A percentile compares a stretch with the other conserved stretches of the same genome.
Conservation (phyloP, 78 protist species). For the Guillardia theta region DNA sequence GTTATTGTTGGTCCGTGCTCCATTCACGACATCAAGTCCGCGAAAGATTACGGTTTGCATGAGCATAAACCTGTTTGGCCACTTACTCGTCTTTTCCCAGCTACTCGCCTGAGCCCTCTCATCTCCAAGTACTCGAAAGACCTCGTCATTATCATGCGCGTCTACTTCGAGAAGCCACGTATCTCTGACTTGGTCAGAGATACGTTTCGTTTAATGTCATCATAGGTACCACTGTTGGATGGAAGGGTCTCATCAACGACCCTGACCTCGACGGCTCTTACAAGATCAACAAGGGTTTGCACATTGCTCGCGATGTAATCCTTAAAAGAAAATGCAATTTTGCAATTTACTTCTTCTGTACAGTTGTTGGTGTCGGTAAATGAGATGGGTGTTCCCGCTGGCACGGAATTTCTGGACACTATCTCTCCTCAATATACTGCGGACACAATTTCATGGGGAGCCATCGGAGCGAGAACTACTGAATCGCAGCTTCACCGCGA, state of each 20-base stretch:
- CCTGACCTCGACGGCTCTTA: constrained; percentile 41
- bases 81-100: not conserved
- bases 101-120: not conserved
- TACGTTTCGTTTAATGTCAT: too few relatives aligned
- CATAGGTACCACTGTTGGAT: constrained; percentile 73
- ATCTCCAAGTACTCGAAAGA: constrained; percentile 39
- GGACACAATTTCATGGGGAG: constrained; percentile 72
- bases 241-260: constrained; percentile 82
- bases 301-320: not conserved
- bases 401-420: constrained; percentile 67
- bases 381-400: constrained; percentile 63
- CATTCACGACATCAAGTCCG: constrained; percentile 67
- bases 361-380: not conserved
- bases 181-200: too few relatives aligned
- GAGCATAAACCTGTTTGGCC: not conserved
- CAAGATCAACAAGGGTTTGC: not conserved
- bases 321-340: too few relatives aligned
- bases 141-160: constrained; percentile 71
- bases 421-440: constrained; percentile 74
- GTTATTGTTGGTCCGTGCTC: constrained; percentile 78
- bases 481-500: constrained; percentile 66
- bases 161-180: constrained; percentile 78
- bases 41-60: constrained; percentile 53
- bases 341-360: too few relatives aligned
- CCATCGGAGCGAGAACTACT: constrained; percentile 80